Evolutionary conservation across 441 rosid species (phyloP), one percentile per base, ranked within the genome.

Genomic region (Manihot esculenta): DNA sequence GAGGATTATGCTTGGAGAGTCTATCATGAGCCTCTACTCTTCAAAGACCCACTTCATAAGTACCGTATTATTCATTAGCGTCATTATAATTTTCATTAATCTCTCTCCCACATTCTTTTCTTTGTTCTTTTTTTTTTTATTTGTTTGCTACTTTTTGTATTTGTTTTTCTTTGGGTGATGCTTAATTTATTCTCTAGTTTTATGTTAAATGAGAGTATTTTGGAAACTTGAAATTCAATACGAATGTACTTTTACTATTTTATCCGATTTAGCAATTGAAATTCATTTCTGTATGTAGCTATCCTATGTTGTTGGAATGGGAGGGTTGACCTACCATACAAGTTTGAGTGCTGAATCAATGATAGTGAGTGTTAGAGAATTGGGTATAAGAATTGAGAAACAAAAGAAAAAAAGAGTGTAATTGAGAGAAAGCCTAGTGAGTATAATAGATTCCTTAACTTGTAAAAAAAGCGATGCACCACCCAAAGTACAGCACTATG

Each of bases 1-100:
- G 91, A 92, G 71, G 94, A 86, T 59, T 92, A 92, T 71, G 96
- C 97, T 10, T 86, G 97, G 96, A 82, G 86, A 82, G 87, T 82
- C 17, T 88, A 87, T 73, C 84, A 85, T 65, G 89, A 84, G 24
- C 89, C 89, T 60, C 79, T 84, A 33, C 79, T 76, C 68, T 74
- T 84, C 76, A 87, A 84, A 71, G 96, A 92, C 72, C 93, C 96
- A 55, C 89, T 90, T 30, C 85, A 87, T 64, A 79, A 80, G 80
- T 88, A 85, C 73, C 85, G 81, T 57, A 78, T 79, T 69, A 17
- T n/a, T 18, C 10, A 13, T 86, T 92, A 35, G 41, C 8, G 5
- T 26, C 12, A 23, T 62, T 62, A 9, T n/a, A n/a, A n/a, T 62
- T 20, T 41, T 21, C 42, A 55, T 38, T 11, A n/a, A 56, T 1